A percentile compares a stretch with the other conserved stretches of the same genome.
These are phyloP conservation scores for Candida boleticola DNA, from an alignment of 805 yeast genomes.

Conservation along the genomic window DNA sequence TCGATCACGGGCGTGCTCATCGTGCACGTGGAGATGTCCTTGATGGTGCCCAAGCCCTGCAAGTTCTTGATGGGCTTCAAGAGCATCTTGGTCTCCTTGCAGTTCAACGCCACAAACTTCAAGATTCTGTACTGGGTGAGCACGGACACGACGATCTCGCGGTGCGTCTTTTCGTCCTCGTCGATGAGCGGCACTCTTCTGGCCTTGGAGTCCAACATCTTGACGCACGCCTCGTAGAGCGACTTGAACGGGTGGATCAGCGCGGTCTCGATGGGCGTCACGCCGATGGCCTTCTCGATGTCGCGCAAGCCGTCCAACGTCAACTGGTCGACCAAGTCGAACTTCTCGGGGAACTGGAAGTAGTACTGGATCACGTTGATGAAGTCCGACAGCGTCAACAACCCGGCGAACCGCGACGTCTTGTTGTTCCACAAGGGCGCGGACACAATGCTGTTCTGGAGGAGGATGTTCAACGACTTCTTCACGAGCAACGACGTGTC, in stretches of 20 bases:
- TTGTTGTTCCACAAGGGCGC: conserved; percentile 97
- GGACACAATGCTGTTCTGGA: conserved; percentile 91
- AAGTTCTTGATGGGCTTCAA: conserved; percentile 72
- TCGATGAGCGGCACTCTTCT: conserved; percentile 94
- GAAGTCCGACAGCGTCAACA: conserved; percentile 87
- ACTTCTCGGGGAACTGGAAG: conserved; percentile 82
- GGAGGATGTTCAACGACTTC: conserved; percentile 81
- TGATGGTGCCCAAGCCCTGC: conserved; percentile 54
- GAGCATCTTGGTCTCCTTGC: conserved; percentile 87
- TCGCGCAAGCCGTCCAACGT: conserved; percentile 83
- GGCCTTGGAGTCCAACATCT: conserved; percentile 85
- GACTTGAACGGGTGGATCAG: conserved; percentile 90
- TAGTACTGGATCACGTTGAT: conserved; percentile 94
- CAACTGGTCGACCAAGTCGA: conserved; percentile 81
- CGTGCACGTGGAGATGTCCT: conserved; percentile 69
- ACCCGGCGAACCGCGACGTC: conserved; percentile 87
- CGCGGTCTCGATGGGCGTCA: conserved; percentile 77
- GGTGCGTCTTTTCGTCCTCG: conserved; percentile 84
- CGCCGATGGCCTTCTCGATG: conserved; percentile 85
- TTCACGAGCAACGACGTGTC: conserved; percentile 90
- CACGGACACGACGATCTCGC: conserved; percentile 94
- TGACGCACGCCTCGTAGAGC: conserved; percentile 87
- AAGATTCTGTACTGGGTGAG: conserved; percentile 94
- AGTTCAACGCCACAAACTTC: conserved; percentile 92
- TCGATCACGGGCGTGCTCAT: conserved; percentile 93